Evolutionary conservation across 1,139 yeast species (phyloP), one percentile per base, ranked within the genome.

Genomic region (Yamadazyma diddensiae): DNA sequence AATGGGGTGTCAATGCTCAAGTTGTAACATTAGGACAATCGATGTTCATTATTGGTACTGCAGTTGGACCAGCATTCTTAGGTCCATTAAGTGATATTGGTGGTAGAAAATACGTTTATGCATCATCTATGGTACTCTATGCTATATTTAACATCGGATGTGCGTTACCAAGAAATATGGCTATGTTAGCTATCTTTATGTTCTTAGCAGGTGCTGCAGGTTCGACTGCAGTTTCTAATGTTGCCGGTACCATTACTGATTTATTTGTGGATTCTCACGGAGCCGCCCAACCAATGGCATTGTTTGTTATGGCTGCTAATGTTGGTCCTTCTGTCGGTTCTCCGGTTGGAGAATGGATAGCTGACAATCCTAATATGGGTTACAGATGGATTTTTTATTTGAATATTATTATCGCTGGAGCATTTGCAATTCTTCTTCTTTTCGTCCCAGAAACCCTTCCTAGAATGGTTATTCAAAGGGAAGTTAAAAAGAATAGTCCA

Each of bases 81-180:
- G 25, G 25, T 5, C 25, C 25, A 5, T 22, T 22, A 10, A 22
- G 25, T 22, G 25, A 22, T 22, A 22, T 22, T 22, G 25, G 25
- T 7, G 25, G 25, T 12, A 22, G 25, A 22, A 22, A 22, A n/a
- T 13, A 22, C 10, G 25, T 22, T 22, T 22, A 22, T 22, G 25
- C 13, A 4, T 6, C 15, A 12, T 22, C 25, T 5, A 22, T 22
- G 25, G 25, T 22, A 5, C 10, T 22, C 7, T 22, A 22, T 22
- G 25, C 25, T 6, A 22, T 22, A 12, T 22, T 22, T 10, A 22
- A 22, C 13, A 22, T 22, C 6, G 25, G 25, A 6, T 22, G 25
- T 22, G 25, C 25, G 6, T 22, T 22, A 13, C 25, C 25, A 6
- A 5, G n/a, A 12, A 22, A 22, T 22, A 22, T 22, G 25, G 25